These are phyloP conservation scores for Gymnopus androsaceus DNA, from an alignment of 1,284 basidiomycete genomes.

Conservation along the genomic window DNA sequence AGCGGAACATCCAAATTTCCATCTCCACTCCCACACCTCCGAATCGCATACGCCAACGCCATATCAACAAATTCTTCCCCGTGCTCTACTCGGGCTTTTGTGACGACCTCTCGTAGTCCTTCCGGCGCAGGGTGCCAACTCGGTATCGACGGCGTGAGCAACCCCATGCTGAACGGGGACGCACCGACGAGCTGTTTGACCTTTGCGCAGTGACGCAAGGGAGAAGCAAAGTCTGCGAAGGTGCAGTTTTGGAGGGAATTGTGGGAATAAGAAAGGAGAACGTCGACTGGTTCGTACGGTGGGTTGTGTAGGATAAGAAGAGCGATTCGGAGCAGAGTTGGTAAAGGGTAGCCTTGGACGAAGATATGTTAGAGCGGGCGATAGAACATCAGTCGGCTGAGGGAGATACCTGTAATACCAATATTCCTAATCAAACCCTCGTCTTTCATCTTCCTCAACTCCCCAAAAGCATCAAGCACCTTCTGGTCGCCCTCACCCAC, in stretches of 20 bases:
- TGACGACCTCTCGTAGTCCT: slow-evolving; percentile 47
- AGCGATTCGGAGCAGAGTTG: slow-evolving; percentile 82
- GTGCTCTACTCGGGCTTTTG: slow-evolving; percentile 36
- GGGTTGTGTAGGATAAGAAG: slow-evolving; percentile 70
- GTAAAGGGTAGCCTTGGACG: slow-evolving; percentile 80
- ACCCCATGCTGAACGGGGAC: slow-evolving; percentile 91
- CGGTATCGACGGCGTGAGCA: slow-evolving; percentile 65
- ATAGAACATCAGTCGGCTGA: neutral
- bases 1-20: slow-evolving; percentile 63
- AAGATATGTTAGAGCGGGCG: neutral
- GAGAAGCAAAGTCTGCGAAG: slow-evolving; percentile 61
- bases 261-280: slow-evolving; percentile 87
- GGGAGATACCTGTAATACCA: slow-evolving; percentile 75
- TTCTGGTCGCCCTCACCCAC: slow-evolving; percentile 81
- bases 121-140: slow-evolving; percentile 88
- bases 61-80: slow-evolving; percentile 63
- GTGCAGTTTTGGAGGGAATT: slow-evolving; percentile 81
- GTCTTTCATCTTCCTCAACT: slow-evolving; percentile 75
- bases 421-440: slow-evolving; percentile 80
- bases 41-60: slow-evolving; percentile 74
- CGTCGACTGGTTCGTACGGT: slow-evolving; percentile 72
- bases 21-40: slow-evolving; percentile 41
- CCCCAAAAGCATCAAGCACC: slow-evolving; percentile 73
- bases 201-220: slow-evolving; percentile 64
- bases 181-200: slow-evolving; percentile 79